Conservation (phyloP, 78 protist species). For the Monocercomonoides exilis region DNA sequence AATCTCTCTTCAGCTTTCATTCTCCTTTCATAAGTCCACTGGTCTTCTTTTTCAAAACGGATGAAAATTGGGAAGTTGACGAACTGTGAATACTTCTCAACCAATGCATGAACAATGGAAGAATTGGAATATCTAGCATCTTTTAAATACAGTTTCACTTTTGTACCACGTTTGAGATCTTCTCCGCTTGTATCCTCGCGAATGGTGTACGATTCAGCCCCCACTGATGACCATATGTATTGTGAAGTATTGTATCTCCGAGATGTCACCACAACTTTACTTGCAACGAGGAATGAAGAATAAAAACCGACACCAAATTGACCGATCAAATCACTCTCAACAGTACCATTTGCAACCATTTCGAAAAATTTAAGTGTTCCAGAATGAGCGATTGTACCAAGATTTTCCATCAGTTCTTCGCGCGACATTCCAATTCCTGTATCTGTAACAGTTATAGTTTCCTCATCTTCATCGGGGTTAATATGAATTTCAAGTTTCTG, state of each 20-base stretch:
- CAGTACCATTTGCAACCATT: slow-evolving; percentile 89
- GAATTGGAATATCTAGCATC: neutral
- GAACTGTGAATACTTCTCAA: neutral
- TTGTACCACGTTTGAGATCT: slow-evolving; percentile 71
- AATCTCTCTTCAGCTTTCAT: no score
- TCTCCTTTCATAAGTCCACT: slow-evolving; percentile 9
- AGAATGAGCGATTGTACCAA: slow-evolving; percentile 80
- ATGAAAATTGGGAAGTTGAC: neutral
- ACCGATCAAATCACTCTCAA: slow-evolving; percentile 80
- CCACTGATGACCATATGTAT: slow-evolving; percentile 81
- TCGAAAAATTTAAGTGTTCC: slow-evolving; percentile 72
- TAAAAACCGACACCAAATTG: slow-evolving; percentile 99
- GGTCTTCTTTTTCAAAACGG: neutral
- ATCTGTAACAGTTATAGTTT: slow-evolving; percentile 29
- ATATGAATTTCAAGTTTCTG: slow-evolving; percentile 72
- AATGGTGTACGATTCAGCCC: slow-evolving; percentile 62
- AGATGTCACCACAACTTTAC: slow-evolving; percentile 74
- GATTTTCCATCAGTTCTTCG: slow-evolving; percentile 27
- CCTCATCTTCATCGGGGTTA: slow-evolving; percentile 17
- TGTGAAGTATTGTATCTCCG: slow-evolving; percentile 83
- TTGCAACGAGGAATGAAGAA: slow-evolving; percentile 96
- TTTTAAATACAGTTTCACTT: slow-evolving; percentile 23
- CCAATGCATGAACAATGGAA: neutral
- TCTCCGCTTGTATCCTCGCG: slow-evolving; percentile 59
- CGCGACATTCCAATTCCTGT: slow-evolving; percentile 46